A percentile compares a stretch with the other conserved stretches of the same genome.
These are phyloP conservation scores for Hordeum marinum DNA, from an alignment of 176 grass and related monocot genomes.

Conservation along the genomic window DNA sequence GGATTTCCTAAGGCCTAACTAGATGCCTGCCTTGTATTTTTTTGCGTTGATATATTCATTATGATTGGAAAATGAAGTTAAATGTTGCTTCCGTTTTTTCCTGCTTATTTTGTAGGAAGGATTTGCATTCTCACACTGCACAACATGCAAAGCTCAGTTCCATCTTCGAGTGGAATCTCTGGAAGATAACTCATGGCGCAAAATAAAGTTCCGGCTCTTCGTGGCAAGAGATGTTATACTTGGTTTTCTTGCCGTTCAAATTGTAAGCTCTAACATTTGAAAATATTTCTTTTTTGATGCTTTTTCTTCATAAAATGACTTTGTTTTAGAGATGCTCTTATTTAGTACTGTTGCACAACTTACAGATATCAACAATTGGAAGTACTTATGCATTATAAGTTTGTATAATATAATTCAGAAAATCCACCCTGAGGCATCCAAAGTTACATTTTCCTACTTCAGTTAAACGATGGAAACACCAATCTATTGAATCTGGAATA, in stretches of 20 bases:
- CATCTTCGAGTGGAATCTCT: conserved; percentile 80
- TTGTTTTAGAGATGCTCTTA: not conserved
- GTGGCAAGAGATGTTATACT: conserved; percentile 94
- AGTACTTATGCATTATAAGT: too few species aligned
- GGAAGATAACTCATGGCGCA: conserved; percentile 95
- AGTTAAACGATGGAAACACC: too few species aligned
- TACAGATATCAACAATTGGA: not conserved
- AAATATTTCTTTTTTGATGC: not conserved
- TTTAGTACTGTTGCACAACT: not conserved
- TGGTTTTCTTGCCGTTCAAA: conserved; percentile 86
- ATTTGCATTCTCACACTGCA: conserved; percentile 95
- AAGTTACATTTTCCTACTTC: too few species aligned
- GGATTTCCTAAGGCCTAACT: conserved; percentile 3
- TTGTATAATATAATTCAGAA: too few species aligned
- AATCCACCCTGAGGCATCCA: too few species aligned
- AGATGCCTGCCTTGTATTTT: not conserved
- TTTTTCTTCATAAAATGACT: not conserved
- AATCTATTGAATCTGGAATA: too few species aligned
- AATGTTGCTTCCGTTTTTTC: not conserved
- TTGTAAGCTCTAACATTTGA: conserved; percentile 50
- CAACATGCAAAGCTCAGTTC: conserved; percentile 96
- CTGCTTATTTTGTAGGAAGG: conserved; percentile 62
- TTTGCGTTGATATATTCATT: not conserved
- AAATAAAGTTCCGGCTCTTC: conserved; percentile 95
- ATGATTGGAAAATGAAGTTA: not conserved